Conservation (phyloP, 768 basidiomycete species). For the Baorangia bicolor region DNA sequence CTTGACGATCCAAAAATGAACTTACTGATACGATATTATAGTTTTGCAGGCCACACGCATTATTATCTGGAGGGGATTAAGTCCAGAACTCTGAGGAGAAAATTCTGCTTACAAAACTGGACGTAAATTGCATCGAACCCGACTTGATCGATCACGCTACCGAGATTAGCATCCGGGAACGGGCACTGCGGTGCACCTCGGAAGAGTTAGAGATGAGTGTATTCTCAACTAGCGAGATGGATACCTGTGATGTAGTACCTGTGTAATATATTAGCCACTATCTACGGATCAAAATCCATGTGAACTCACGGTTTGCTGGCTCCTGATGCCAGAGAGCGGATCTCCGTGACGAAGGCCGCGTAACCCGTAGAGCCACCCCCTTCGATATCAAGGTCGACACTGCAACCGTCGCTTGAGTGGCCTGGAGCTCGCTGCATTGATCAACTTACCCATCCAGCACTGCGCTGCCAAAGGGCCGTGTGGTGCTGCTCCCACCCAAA, state of each 20-base stretch:
- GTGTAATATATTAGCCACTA: background rate
- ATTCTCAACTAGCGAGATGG: background rate
- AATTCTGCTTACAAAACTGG: conserved; percentile 48
- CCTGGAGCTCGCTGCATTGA: background rate
- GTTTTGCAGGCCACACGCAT: conserved; percentile 44
- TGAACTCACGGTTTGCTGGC: conserved; percentile 22
- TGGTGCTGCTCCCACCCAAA: conserved; percentile 44
- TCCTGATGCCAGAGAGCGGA: conserved; percentile 25
- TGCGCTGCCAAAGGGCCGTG: conserved; percentile 45
- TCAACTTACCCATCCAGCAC: conserved; percentile 44
- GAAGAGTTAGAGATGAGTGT: background rate
- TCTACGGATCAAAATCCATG: background rate
- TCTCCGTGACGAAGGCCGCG: conserved; percentile 41
- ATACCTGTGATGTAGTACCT: conserved; percentile 63
- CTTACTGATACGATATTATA: conserved; percentile 55
- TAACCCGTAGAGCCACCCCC: conserved; percentile 55
- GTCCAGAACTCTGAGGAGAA: background rate
- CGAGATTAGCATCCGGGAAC: conserved; percentile 64
- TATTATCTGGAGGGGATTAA: conserved; percentile 37
- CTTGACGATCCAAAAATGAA: background rate
- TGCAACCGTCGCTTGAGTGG: conserved; percentile 19
- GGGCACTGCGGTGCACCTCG: conserved; percentile 48
- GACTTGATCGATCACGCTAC: conserved; percentile 57
- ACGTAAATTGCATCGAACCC: conserved; percentile 74
- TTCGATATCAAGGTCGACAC: conserved; percentile 75